phyloP scores from a whole-genome alignment of 352 stramenopile species.

The Blastocystis sp. region DNA sequence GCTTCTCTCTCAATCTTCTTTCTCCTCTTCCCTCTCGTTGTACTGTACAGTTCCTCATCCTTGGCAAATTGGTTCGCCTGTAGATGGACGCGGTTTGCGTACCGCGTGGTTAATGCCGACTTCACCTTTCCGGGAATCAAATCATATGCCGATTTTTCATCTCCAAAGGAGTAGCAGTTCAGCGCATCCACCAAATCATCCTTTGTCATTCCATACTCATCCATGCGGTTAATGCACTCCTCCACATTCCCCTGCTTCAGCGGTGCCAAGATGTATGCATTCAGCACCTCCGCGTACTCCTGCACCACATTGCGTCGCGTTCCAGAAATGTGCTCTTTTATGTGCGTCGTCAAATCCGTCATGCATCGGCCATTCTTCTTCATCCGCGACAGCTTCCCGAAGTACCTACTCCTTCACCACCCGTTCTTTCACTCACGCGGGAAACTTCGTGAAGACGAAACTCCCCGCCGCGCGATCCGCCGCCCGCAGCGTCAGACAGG shows the following conservation, averaged over 20 bases:
- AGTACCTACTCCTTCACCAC: constrained; percentile 87
- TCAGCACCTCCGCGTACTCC: constrained; percentile 16
- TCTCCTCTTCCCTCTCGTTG: constrained; percentile 1
- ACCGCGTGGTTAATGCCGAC: not conserved
- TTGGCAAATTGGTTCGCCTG: not conserved
- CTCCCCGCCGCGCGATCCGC: constrained; percentile 71
- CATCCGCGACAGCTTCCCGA: constrained; percentile 72
- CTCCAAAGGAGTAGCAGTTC: constrained; percentile 77
- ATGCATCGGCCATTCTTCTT: constrained; percentile 4
- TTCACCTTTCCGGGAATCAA: constrained; percentile 8
- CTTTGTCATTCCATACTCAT: constrained; percentile 91
- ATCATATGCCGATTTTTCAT: constrained; percentile 72
- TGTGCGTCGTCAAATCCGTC: not conserved
- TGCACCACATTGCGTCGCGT: not conserved
- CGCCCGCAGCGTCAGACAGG: constrained; percentile 83
- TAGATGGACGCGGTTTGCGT: not conserved
- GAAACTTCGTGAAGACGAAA: constrained; percentile 76
- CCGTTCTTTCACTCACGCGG: constrained; percentile 93
- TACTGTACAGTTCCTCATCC: not conserved
- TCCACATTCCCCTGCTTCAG: constrained; percentile 75
- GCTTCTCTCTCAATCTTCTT: not conserved
- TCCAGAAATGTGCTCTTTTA: not conserved
- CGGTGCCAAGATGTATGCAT: not conserved
- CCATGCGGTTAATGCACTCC: constrained; percentile 88
- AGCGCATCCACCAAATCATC: constrained; percentile 95